Conservation (phyloP, 2,329 filamentous ascomycete genomes). For the Colletotrichum sp. region DNA sequence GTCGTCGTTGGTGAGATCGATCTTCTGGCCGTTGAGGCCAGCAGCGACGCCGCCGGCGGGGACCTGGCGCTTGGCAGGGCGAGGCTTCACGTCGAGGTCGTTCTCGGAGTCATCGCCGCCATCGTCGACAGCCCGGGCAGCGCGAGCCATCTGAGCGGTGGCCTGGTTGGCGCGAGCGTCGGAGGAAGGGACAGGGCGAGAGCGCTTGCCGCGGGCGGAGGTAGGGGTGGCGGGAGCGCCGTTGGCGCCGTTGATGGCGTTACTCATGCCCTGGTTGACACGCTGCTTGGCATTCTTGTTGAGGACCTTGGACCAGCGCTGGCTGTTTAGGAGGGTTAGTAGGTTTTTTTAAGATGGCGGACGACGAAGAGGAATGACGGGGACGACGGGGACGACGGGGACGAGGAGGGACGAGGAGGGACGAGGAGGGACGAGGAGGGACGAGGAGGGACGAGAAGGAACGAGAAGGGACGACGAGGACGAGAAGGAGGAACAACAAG, state of each 20-base stretch:
- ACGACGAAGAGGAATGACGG: background rate
- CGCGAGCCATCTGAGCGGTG: background rate
- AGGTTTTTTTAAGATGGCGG: background rate
- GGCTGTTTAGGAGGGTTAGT: constrained; percentile 25
- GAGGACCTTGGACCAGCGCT: constrained; percentile 43
- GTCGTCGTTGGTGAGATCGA: constrained; percentile 8
- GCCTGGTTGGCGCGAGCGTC: background rate
- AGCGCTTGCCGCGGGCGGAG: background rate
- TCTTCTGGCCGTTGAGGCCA: background rate
- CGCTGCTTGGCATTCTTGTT: constrained; percentile 37
- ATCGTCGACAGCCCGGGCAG: background rate
- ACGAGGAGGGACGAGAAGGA: background rate
- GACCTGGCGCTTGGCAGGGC: constrained; percentile 1
- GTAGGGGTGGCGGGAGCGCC: background rate
- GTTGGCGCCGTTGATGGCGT: background rate
- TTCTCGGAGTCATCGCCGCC: constrained; percentile 1
- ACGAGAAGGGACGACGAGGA: background rate
- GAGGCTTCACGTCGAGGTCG: background rate
- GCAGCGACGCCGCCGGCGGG: background rate
- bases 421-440: background rate
- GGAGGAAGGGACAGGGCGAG: background rate
- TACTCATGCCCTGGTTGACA: background rate
- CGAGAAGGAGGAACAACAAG: too few relatives aligned
- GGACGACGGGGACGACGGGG: background rate
- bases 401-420: background rate